Percentiles rank a stretch among this genome's conserved stretches.
phyloP scores from a whole-genome alignment of 495 filamentous ascomycete species.

The Penicillium turbatum region DNA sequence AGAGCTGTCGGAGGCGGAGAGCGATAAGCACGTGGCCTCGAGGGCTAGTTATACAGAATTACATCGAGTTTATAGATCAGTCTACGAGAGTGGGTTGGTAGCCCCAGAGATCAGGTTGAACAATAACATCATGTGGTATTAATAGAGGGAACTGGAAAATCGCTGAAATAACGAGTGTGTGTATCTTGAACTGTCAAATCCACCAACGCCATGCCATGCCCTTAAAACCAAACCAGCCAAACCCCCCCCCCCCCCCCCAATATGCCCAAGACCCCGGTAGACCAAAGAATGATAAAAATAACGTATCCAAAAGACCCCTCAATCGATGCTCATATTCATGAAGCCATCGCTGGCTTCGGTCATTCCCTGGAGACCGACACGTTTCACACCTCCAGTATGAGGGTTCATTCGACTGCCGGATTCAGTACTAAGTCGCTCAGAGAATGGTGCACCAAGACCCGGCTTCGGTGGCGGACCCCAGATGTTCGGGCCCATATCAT shows the following conservation, averaged over 20 bases:
- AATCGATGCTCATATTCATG: slow-evolving; percentile 96
- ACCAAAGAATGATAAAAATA: slow-evolving; percentile 10
- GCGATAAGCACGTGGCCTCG: slow-evolving; percentile 24
- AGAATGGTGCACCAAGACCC: slow-evolving; percentile 45
- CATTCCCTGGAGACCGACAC: slow-evolving; percentile 92
- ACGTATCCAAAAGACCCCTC: slow-evolving; percentile 11
- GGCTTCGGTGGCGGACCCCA: slow-evolving; percentile 71
- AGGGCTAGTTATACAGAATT: not conserved
- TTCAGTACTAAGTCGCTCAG: slow-evolving; percentile 48
- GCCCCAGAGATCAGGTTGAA: too few relatives aligned
- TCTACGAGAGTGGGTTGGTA: too few relatives aligned
- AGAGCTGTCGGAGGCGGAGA: slow-evolving; percentile 22
- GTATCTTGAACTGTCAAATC: not conserved
- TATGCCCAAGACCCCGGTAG: not conserved
- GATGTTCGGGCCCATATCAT: slow-evolving; percentile 55
- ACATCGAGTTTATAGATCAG: not conserved
- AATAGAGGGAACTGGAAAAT: slow-evolving; percentile 11
- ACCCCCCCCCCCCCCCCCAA: too few relatives aligned
- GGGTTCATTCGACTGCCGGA: slow-evolving; percentile 35
- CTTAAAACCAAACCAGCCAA: not conserved
- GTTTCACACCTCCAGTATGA: slow-evolving; percentile 49
- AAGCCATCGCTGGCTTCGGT: slow-evolving; percentile 90
- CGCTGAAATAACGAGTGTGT: slow-evolving; percentile 7
- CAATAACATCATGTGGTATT: not conserved
- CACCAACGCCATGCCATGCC: not conserved